Conservation (phyloP, 139 green algal genomes). For the Spirogloea muscicola region DNA sequence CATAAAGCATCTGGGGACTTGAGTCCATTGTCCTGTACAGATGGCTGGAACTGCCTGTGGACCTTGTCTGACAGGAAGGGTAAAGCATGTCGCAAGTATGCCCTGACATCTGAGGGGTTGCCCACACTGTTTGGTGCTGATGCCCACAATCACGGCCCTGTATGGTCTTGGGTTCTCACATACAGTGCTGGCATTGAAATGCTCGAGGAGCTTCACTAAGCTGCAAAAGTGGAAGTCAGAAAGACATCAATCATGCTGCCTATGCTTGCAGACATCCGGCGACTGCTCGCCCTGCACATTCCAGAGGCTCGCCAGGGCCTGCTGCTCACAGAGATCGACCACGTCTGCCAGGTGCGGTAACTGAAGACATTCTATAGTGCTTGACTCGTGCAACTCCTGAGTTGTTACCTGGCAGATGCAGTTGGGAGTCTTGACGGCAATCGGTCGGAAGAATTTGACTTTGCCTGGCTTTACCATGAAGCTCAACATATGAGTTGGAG, state of each 20-base stretch:
- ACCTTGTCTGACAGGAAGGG: not conserved
- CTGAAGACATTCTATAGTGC: too few species aligned
- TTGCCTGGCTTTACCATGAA: too few species aligned
- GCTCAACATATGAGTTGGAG: too few species aligned
- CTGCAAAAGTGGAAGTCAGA: not conserved
- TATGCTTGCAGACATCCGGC: conserved; percentile 20
- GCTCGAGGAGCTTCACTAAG: not conserved
- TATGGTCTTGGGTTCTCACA: not conserved
- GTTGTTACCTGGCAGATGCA: too few species aligned
- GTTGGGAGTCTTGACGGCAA: too few species aligned
- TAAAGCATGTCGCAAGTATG: not conserved
- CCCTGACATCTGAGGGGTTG: not conserved
- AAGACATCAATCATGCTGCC: not conserved
- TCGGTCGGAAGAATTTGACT: too few species aligned
- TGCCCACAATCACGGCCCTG: not conserved
- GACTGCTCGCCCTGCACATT: conserved; percentile 53
- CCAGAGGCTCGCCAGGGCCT: conserved; percentile 53
- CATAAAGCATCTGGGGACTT: too few species aligned
- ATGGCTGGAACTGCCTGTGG: not conserved
- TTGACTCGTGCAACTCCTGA: too few species aligned
- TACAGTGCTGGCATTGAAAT: not conserved
- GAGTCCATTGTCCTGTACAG: too few species aligned
- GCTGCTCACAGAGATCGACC: conserved; percentile 74
- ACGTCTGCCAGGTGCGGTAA: conserved; percentile 52
- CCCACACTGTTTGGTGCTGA: not conserved